Evolutionary conservation across 2,329 filamentous ascomycete genomes (phyloP).

Genomic region (Phaeosphaeriaceae sp.): DNA sequence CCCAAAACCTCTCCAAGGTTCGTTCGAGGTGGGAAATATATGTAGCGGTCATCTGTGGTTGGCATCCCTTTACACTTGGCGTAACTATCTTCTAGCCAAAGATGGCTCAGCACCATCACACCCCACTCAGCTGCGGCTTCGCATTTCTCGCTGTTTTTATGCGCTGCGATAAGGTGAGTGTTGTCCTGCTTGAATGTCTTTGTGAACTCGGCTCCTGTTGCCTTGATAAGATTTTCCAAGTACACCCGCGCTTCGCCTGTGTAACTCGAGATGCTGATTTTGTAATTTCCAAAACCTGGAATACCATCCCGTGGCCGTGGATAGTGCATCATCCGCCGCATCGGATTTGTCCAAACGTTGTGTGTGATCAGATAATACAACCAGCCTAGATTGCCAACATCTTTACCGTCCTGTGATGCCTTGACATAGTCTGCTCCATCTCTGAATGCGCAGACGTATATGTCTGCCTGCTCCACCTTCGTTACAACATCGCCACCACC

Average conservation of each 20-base stretch:
- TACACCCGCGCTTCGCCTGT: slow-evolving; percentile 92
- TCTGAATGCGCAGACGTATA: slow-evolving; percentile 86
- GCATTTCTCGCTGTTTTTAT: slow-evolving; percentile 89
- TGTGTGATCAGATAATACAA: slow-evolving; percentile 89
- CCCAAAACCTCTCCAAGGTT: slow-evolving; percentile 94
- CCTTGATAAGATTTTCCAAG: slow-evolving; percentile 86
- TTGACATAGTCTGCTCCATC: slow-evolving; percentile 78
- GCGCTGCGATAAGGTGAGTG: slow-evolving; percentile 92
- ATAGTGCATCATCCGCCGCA: slow-evolving; percentile 86
- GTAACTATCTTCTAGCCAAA: slow-evolving; percentile 98
- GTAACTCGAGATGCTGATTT: slow-evolving; percentile 94
- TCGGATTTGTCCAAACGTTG: slow-evolving; percentile 86
- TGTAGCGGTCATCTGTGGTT: slow-evolving; percentile 77
- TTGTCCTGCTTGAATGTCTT: slow-evolving; percentile 96
- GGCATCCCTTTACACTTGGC: slow-evolving; percentile 81
- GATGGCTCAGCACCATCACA: slow-evolving; percentile 86
- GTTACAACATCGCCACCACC: slow-evolving; percentile 74
- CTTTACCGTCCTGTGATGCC: slow-evolving; percentile 77
- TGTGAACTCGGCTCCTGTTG: slow-evolving; percentile 85
- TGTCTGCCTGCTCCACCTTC: slow-evolving; percentile 73
- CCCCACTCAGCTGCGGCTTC: slow-evolving; percentile 92
- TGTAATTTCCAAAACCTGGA: slow-evolving; percentile 75
- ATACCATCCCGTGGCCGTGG: slow-evolving; percentile 79
- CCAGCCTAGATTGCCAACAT: slow-evolving; percentile 93
- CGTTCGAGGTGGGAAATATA: slow-evolving; percentile 83